Evolutionary conservation across 768 basidiomycete species (phyloP).

Genomic region (Myochromella boudieri): DNA sequence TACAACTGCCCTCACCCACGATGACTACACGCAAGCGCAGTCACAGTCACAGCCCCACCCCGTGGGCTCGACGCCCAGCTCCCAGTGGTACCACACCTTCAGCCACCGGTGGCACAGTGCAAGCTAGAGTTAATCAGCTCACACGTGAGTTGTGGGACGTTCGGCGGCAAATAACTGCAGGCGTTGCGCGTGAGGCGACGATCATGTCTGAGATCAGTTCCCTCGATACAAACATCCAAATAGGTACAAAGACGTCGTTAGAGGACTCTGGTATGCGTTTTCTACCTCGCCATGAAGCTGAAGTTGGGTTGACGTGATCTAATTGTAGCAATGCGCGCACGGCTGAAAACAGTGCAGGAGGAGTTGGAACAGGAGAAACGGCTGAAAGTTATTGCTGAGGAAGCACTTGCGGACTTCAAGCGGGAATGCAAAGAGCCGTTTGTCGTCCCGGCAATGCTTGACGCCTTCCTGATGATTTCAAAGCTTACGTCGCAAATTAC

Average conservation of each 20-base stretch:
- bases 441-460: conserved; percentile 54
- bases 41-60: conserved; percentile 12
- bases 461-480: conserved; percentile 51
- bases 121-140: conserved; percentile 18
- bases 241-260: background rate
- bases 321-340: conserved; percentile 22
- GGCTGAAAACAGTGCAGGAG: conserved; percentile 27
- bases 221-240: conserved; percentile 15
- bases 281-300: background rate
- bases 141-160: conserved; percentile 25
- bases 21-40: conserved; percentile 11
- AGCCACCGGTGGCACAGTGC: background rate
- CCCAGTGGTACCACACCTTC: background rate
- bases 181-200: conserved; percentile 22
- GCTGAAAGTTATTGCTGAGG: conserved; percentile 42
- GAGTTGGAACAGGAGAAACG: conserved; percentile 37
- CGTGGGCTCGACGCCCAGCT: background rate
- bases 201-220: conserved; percentile 26
- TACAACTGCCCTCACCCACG: background rate
- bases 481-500: conserved; percentile 37
- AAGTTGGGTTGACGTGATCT: background rate
- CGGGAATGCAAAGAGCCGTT: conserved; percentile 54
- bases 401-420: conserved; percentile 43
- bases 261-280: conserved; percentile 14
- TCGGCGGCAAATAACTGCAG: conserved; percentile 24